These are phyloP conservation scores for Metschnikowia anglica DNA, from an alignment of 805 yeast species.

Conservation along the genomic window DNA sequence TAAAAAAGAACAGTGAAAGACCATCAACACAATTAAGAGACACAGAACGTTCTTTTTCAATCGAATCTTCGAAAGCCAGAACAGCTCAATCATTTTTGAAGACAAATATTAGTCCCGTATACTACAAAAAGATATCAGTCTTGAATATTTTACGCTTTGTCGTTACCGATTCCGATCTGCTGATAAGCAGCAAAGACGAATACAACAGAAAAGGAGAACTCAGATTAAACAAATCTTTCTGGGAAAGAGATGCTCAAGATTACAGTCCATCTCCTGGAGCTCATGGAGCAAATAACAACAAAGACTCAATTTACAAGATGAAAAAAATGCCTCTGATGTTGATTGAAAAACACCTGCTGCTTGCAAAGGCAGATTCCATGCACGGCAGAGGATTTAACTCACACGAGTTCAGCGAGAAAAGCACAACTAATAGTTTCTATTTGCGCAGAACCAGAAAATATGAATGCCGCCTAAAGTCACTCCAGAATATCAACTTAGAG, in stretches of 20 bases:
- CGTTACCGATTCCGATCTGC: not conserved
- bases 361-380: not conserved
- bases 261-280: too few species aligned
- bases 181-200: not conserved
- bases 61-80: not conserved
- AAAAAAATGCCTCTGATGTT: not conserved
- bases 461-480: not conserved
- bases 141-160: not conserved
- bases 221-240: conserved; percentile 1
- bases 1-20: not conserved
- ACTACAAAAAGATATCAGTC: conserved; percentile 1
- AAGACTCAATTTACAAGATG: not conserved
- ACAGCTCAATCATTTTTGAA: too few species aligned
- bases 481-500: too few species aligned
- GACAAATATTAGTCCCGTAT: not conserved
- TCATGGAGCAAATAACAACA: not conserved
- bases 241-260: not conserved
- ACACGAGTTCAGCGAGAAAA: too few species aligned
- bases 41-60: not conserved
- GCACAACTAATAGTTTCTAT: too few species aligned
- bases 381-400: too few species aligned
- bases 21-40: too few species aligned
- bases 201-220: not conserved
- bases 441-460: not conserved
- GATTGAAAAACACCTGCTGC: not conserved